A percentile compares a stretch with the other conserved stretches of the same genome.
Conservation (phyloP, 345 rosid genomes). For the Anacardium occidentale region DNA sequence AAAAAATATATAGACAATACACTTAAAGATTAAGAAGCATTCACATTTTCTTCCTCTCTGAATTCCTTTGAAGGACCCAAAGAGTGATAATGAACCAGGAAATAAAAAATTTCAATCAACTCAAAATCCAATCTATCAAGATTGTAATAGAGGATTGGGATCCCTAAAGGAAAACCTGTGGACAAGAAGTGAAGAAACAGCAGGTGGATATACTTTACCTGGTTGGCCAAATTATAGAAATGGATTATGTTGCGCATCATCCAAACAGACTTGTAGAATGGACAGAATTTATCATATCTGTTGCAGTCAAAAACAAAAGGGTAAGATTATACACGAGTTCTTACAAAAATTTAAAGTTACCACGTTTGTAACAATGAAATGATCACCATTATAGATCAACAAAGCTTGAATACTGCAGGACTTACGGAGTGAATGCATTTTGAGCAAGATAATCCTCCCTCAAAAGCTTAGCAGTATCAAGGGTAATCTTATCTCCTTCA, state of each 20-base stretch:
- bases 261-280: constrained; percentile 99
- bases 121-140: neutral
- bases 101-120: neutral
- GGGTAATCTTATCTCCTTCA: constrained; percentile 88
- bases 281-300: constrained; percentile 97
- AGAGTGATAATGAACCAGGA: neutral
- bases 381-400: neutral
- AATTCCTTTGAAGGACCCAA: neutral
- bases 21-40: neutral
- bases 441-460: constrained; percentile 99
- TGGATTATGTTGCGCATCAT: constrained; percentile 99
- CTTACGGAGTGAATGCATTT: constrained; percentile 98
- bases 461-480: constrained; percentile 97
- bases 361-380: neutral
- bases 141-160: neutral
- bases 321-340: neutral
- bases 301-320: constrained; percentile 12
- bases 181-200: neutral
- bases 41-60: neutral
- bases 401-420: constrained; percentile 3
- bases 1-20: neutral
- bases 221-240: constrained; percentile 92
- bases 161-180: neutral
- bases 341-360: neutral
- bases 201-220: constrained; percentile 42